These are phyloP conservation scores for Polygonum maritimum DNA, from an alignment of 148 eudicot genomes.

Conservation along the genomic window DNA sequence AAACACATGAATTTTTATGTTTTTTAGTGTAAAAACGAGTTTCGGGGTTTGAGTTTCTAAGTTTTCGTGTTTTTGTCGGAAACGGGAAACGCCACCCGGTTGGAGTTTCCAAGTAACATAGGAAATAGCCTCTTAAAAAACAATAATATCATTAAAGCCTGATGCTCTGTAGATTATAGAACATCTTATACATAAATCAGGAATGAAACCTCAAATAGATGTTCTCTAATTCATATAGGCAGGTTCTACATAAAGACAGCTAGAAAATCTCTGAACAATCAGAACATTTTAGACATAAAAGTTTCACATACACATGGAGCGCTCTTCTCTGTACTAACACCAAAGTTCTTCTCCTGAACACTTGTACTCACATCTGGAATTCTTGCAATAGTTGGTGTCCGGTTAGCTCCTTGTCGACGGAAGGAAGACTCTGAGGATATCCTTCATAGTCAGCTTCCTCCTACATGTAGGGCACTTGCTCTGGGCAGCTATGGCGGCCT, in stretches of 20 bases:
- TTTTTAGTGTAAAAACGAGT: too few relatives aligned
- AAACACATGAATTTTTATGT: too few relatives aligned
- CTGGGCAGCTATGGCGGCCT: conserved; percentile 54
- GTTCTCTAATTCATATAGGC: too few relatives aligned
- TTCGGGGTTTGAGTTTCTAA: too few relatives aligned
- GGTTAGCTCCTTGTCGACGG: conserved; percentile 38
- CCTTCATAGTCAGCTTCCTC: conserved; percentile 51
- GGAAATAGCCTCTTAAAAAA: too few relatives aligned
- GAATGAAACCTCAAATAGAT: too few relatives aligned
- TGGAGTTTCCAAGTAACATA: too few relatives aligned
- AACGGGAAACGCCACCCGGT: too few relatives aligned
- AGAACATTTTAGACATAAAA: background rate
- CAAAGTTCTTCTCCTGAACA: background rate
- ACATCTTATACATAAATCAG: background rate
- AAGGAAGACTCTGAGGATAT: conserved; percentile 67
- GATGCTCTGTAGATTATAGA: background rate
- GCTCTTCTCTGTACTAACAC: background rate
- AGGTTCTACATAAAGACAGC: background rate
- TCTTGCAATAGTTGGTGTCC: conserved; percentile 9
- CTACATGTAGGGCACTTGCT: conserved; percentile 89
- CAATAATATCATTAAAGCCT: background rate
- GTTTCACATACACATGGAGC: background rate
- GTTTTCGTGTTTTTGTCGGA: too few relatives aligned
- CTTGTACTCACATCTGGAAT: background rate
- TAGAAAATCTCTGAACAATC: background rate